Evolutionary conservation across 1,284 basidiomycete genomes (phyloP), one percentile per base, ranked within the genome.

Genomic region (Sanguinoderma infundibulare): DNA sequence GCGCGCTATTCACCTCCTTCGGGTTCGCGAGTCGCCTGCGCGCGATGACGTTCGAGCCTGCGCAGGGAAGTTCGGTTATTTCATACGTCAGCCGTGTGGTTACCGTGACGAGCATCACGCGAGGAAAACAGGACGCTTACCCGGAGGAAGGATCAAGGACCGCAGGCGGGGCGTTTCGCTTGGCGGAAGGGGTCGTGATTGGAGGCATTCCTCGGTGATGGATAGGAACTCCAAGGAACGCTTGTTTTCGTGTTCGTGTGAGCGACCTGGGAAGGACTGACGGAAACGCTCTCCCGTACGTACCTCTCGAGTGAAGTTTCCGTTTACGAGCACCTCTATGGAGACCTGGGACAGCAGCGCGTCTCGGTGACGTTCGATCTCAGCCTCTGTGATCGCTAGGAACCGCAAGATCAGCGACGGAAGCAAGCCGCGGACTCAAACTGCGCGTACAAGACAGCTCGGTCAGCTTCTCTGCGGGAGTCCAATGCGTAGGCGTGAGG

Each of bases 1-100:
- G 57, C 28, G 69, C 70, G 34, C 67, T 70, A 59, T 74, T 75
- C 20, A 60, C 46, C 59, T 75, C 73, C 42, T 72, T 62, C 5
- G 66, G 50, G 51, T 75, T 70, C 14, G 61, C 59, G 38, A 72
- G 70, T 4, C 28, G 59, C 57, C 62, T 69, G 26, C 65, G 64
- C 9, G 65, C 35, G 32, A 72, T 52, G 35, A 69, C 46, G 52
- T 72, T 70, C 10, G 67, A 55, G 12, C 69, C 72, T 73, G 55
- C 7, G 32, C 6, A 42, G 28, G 36, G 35, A 26, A 7, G 36
- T 17, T 32, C 46, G 46, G 28, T 30, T 32, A 49, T 49, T 7
- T 56, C 30, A n/a, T 10, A 28, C 42, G 12, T 35, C 14, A 57
- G 35, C 17, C 32, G n/a, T 32, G 46, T n/a, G 47, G 14, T 42